phyloP scores from a whole-genome alignment of 2,329 filamentous ascomycete genomes.

The Sporothrix luriei region DNA sequence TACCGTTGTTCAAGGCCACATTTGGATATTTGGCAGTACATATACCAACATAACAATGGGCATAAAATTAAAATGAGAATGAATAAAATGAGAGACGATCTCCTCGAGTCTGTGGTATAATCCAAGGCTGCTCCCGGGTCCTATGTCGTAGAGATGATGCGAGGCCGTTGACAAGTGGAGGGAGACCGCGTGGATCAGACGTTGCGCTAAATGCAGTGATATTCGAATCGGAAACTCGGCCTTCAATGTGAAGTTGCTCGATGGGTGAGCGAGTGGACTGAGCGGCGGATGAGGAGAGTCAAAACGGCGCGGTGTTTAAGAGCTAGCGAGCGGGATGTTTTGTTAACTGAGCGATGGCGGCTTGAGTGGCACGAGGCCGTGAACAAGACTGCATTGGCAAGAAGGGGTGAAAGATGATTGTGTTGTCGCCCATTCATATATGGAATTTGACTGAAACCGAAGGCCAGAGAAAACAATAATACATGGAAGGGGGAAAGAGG shows the following conservation, averaged over 20 bases:
- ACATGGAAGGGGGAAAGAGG: neutral
- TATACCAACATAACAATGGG: no score
- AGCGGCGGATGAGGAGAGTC: slow-evolving; percentile 8
- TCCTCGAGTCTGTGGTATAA: neutral
- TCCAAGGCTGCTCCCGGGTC: neutral
- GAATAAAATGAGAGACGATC: neutral
- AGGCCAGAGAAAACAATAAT: neutral
- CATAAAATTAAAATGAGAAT: neutral
- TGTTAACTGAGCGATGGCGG: slow-evolving; percentile 14
- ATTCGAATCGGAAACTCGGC: neutral
- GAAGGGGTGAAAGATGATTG: neutral
- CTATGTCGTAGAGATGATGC: slow-evolving; percentile 23
- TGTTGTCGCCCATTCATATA: neutral
- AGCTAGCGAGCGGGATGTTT: neutral
- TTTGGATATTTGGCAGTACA: neutral
- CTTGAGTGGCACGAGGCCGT: slow-evolving; percentile 9
- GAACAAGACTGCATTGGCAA: neutral
- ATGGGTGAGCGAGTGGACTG: slow-evolving; percentile 12
- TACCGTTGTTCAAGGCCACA: neutral
- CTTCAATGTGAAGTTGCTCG: neutral
- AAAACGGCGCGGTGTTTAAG: slow-evolving; percentile 22
- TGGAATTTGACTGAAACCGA: slow-evolving; percentile 21
- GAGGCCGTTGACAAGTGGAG: slow-evolving; percentile 14
- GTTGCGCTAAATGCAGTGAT: slow-evolving; percentile 2
- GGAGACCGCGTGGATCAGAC: slow-evolving; percentile 3